phyloP scores from a whole-genome alignment of 768 basidiomycete genomes.

The Trametopsis cervina region DNA sequence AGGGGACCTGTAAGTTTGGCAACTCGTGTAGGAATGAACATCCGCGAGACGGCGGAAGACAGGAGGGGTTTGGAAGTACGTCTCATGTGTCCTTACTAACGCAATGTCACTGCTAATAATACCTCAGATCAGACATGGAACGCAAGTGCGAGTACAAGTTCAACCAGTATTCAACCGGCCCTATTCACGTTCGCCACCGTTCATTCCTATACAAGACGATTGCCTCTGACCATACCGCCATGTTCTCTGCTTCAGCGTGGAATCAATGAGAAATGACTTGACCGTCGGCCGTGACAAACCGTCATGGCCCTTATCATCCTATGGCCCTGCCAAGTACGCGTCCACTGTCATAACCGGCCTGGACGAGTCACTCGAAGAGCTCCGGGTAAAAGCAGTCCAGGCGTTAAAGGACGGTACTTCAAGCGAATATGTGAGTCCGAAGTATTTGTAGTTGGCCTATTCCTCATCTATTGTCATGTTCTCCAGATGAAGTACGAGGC shows the following conservation, averaged over 20 bases:
- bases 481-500: slow-evolving; percentile 51
- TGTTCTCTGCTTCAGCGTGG: slow-evolving; percentile 36
- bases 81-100: slow-evolving; percentile 15
- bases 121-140: slow-evolving; percentile 19
- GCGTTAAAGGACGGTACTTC: slow-evolving; percentile 48
- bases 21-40: slow-evolving; percentile 62
- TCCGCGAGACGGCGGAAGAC: slow-evolving; percentile 30
- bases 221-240: slow-evolving; percentile 2
- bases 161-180: slow-evolving; percentile 6
- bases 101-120: not conserved
- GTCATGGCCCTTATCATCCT: slow-evolving; percentile 72
- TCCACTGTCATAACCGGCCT: slow-evolving; percentile 54
- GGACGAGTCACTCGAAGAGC: slow-evolving; percentile 76
- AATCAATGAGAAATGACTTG: slow-evolving; percentile 60
- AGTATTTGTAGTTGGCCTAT: not conserved
- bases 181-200: slow-evolving; percentile 21
- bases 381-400: slow-evolving; percentile 55
- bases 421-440: slow-evolving; percentile 61
- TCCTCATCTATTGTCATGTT: not conserved
- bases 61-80: slow-evolving; percentile 46
- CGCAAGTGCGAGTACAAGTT: slow-evolving; percentile 4
- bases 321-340: slow-evolving; percentile 71
- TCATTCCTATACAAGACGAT: not conserved
- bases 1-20: slow-evolving; percentile 63
- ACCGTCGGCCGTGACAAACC: slow-evolving; percentile 55